Conservation (phyloP, 768 basidiomycete genomes). For the Termitomyces sp. region DNA sequence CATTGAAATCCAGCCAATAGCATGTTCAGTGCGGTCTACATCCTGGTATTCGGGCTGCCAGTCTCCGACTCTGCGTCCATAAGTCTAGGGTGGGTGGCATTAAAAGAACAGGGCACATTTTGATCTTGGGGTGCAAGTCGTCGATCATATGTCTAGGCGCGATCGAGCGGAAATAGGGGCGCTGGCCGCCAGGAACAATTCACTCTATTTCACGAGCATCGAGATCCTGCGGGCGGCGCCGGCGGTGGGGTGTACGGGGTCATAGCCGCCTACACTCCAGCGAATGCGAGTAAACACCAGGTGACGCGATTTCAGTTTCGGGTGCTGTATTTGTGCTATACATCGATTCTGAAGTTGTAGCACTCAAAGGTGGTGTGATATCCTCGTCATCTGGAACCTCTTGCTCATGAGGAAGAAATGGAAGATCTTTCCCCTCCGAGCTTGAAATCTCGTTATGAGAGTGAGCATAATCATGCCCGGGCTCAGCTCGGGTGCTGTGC, state of each 20-base stretch:
- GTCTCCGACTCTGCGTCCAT: too few relatives aligned
- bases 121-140: not conserved
- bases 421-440: constrained; percentile 3
- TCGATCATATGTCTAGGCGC: constrained; percentile 4
- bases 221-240: constrained; percentile 3
- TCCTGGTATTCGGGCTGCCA: too few relatives aligned
- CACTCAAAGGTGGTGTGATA: not conserved
- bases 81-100: not conserved
- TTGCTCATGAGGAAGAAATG: not conserved
- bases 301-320: constrained; percentile 1
- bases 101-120: not conserved
- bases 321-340: constrained; percentile 6
- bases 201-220: not conserved
- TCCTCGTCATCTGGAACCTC: not conserved
- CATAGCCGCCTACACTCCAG: not conserved
- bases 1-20: too few relatives aligned
- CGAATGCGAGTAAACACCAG: not conserved
- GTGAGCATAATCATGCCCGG: not conserved
- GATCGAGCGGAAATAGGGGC: not conserved
- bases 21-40: too few relatives aligned
- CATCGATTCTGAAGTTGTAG: constrained; percentile 6
- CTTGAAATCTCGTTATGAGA: not conserved
- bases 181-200: constrained; percentile 3
- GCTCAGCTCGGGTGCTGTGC: not conserved
- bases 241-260: constrained; percentile 6